A percentile compares a stretch with the other conserved stretches of the same genome.
Evolutionary conservation across 2,329 filamentous ascomycete genomes (phyloP).

Genomic region (Dryadomyces quercivorus): DNA sequence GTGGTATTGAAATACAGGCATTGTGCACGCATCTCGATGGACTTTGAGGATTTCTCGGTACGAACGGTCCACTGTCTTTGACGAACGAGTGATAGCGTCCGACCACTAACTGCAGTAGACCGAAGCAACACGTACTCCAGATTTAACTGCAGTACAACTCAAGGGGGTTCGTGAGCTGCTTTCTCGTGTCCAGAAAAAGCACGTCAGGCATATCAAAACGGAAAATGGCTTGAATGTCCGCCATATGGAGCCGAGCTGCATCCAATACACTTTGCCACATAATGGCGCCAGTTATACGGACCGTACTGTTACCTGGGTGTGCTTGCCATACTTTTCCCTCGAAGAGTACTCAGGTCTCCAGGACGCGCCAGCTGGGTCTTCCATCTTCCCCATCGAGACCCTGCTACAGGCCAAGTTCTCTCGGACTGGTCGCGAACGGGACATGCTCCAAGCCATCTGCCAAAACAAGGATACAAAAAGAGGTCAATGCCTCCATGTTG

Average conservation of each 20-base stretch:
- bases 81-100: no score
- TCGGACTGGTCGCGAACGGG: conserved; percentile 23
- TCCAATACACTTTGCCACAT: conserved; percentile 22
- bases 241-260: conserved; percentile 27
- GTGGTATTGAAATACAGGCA: not conserved
- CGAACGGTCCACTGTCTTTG: not conserved
- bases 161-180: conserved; percentile 17
- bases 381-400: conserved; percentile 28
- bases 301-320: conserved; percentile 26
- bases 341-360: conserved; percentile 27
- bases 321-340: conserved; percentile 34
- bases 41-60: conserved; percentile 4
- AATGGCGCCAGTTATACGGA: conserved; percentile 10
- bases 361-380: conserved; percentile 16
- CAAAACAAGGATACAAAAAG: conserved; percentile 18
- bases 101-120: not conserved
- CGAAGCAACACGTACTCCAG: not conserved
- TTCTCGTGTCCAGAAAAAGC: conserved; percentile 23
- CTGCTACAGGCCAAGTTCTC: conserved; percentile 31
- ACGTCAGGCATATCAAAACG: conserved; percentile 24
- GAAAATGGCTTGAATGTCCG: conserved; percentile 25
- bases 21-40: not conserved
- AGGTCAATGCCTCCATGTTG: conserved; percentile 32
- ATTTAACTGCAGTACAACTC: not conserved
- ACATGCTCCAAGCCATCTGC: conserved; percentile 34